Percentiles rank a stretch among this genome's conserved stretches.
Evolutionary conservation across 176 grass and related monocot genomes (phyloP).

Genomic region (Cenchrus purpureus): DNA sequence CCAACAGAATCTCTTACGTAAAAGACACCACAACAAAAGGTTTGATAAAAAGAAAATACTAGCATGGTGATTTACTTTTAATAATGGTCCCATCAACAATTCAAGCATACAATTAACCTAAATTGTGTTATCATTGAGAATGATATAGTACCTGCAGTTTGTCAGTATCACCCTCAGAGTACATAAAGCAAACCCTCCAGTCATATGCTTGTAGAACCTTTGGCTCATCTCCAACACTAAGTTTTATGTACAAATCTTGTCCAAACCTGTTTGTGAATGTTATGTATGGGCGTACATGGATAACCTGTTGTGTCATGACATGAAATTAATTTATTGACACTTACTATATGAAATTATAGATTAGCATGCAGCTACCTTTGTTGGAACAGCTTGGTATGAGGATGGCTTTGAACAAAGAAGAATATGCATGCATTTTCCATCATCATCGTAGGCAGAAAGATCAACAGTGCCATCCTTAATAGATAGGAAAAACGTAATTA

Average conservation of each 20-base stretch:
- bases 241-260: constrained; percentile 80
- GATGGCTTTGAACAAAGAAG: constrained; percentile 93
- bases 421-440: constrained; percentile 73
- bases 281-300: constrained; percentile 83
- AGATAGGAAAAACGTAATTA: constrained; percentile 29
- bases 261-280: constrained; percentile 96
- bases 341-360: constrained; percentile 33
- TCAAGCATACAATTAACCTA: constrained; percentile 32
- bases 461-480: constrained; percentile 85
- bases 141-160: constrained; percentile 71
- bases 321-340: constrained; percentile 31
- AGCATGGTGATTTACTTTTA: constrained; percentile 27
- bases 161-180: constrained; percentile 66
- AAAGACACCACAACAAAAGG: constrained; percentile 4
- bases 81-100: constrained; percentile 23
- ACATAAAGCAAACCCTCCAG: constrained; percentile 80
- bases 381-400: constrained; percentile 91
- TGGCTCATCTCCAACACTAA: constrained; percentile 65
- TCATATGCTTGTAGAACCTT: constrained; percentile 74
- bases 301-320: constrained; percentile 65
- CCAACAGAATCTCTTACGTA: background rate
- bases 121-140: constrained; percentile 31
- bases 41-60: constrained; percentile 3
- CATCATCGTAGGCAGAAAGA: constrained; percentile 76
- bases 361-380: constrained; percentile 70